These are phyloP conservation scores for Maudiozyma bulderi DNA, from an alignment of 805 yeast genomes.

Conservation along the genomic window DNA sequence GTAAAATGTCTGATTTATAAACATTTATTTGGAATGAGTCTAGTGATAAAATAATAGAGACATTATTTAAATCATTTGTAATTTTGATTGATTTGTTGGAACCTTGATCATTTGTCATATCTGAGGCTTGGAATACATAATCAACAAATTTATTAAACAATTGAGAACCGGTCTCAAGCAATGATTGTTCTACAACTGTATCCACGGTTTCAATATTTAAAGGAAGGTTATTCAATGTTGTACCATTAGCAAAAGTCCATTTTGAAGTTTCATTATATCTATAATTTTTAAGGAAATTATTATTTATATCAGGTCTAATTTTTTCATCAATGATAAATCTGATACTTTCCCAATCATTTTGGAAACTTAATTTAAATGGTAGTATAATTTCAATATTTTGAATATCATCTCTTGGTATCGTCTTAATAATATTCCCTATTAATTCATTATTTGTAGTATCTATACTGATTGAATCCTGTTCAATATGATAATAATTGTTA, in stretches of 20 bases:
- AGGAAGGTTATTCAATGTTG: not conserved
- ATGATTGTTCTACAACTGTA: no score
- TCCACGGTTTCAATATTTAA: not conserved
- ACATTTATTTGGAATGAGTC: slow-evolving; percentile 35
- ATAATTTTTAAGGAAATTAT: slow-evolving; percentile 29
- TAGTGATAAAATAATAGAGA: slow-evolving; percentile 9
- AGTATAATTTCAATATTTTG: slow-evolving; percentile 35
- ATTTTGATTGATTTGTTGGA: slow-evolving; percentile 30
- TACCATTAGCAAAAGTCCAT: slow-evolving; percentile 43
- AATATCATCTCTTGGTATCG: slow-evolving; percentile 20
- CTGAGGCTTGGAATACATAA: slow-evolving; percentile 8
- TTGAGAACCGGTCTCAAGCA: slow-evolving; percentile 3
- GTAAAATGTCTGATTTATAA: slow-evolving; percentile 35
- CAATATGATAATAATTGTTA: slow-evolving; percentile 35
- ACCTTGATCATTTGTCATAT: slow-evolving; percentile 5
- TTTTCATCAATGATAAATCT: slow-evolving; percentile 60
- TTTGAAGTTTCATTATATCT: slow-evolving; percentile 53
- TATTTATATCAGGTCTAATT: slow-evolving; percentile 28
- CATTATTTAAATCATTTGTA: slow-evolving; percentile 24
- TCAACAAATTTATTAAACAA: slow-evolving; percentile 8
- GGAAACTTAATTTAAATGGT: slow-evolving; percentile 48
- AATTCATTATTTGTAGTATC: slow-evolving; percentile 27
- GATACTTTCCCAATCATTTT: slow-evolving; percentile 43
- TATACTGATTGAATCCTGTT: slow-evolving; percentile 27
- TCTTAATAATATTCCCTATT: slow-evolving; percentile 40